Percentiles rank a stretch among this genome's conserved stretches.
Conservation (phyloP, 1,284 basidiomycete species). For the Polyporus tsugae region DNA sequence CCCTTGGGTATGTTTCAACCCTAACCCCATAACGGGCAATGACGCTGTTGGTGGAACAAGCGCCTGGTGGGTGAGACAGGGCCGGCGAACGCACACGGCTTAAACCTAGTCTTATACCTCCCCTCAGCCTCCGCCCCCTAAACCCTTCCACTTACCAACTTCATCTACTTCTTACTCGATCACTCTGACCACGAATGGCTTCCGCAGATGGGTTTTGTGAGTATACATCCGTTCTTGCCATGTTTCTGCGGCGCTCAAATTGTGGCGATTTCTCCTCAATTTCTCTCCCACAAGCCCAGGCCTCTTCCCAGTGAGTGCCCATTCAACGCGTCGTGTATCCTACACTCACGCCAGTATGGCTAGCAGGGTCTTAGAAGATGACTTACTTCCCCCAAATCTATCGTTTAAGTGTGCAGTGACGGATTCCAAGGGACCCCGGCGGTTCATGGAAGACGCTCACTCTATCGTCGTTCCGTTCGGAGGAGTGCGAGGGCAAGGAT, state of each 20-base stretch:
- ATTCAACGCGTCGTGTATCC: not conserved
- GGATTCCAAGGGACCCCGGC: constrained; percentile 90
- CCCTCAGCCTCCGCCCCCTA: not conserved
- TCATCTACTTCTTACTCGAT: not conserved
- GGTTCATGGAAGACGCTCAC: constrained; percentile 98
- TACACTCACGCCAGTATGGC: not conserved
- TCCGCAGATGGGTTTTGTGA: constrained; percentile 3
- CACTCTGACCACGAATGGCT: not conserved
- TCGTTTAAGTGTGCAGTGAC: constrained; percentile 88
- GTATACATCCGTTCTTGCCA: not conserved
- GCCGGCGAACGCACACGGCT: not conserved
- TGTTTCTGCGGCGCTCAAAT: not conserved
- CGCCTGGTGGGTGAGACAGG: not conserved
- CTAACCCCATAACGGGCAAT: not conserved
- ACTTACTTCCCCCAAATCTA: constrained; percentile 48
- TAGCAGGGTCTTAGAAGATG: constrained; percentile 12
- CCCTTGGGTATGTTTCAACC: not conserved
- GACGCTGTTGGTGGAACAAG: not conserved
- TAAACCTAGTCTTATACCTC: constrained; percentile 1
- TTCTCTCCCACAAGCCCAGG: constrained; percentile 7
- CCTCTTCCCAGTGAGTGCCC: constrained; percentile 17
- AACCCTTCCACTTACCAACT: not conserved
- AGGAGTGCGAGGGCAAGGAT: constrained; percentile 91
- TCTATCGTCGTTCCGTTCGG: constrained; percentile 96
- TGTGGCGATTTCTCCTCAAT: not conserved